Conservation (phyloP, 2,329 filamentous ascomycete genomes). For the Leptodontidium sp. region DNA sequence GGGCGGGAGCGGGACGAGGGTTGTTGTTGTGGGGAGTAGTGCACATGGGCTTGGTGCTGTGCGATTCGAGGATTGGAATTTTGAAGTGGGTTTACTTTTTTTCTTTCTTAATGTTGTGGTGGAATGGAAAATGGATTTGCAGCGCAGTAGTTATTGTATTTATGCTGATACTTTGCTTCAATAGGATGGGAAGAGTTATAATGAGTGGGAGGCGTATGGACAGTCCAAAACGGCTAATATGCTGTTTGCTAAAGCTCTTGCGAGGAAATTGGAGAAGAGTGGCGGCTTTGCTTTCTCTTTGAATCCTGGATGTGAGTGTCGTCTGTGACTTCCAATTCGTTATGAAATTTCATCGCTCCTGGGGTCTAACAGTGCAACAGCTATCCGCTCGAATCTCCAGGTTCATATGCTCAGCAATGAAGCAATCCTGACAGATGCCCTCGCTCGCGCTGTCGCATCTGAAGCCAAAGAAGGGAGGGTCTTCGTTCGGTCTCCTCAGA, state of each 20-base stretch:
- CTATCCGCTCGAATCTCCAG: slow-evolving; percentile 28
- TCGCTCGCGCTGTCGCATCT: slow-evolving; percentile 8
- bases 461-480: slow-evolving; percentile 23
- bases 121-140: neutral
- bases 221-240: slow-evolving; percentile 50
- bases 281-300: slow-evolving; percentile 45
- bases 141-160: neutral
- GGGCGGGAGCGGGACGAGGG: slow-evolving; percentile 18
- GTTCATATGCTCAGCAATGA: slow-evolving; percentile 21
- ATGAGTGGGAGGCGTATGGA: slow-evolving; percentile 48
- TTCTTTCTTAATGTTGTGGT: neutral
- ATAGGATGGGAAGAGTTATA: slow-evolving; percentile 43
- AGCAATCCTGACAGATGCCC: slow-evolving; percentile 12
- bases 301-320: slow-evolving; percentile 43
- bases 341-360: too few species aligned
- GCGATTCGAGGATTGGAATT: slow-evolving; percentile 49
- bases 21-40: slow-evolving; percentile 51
- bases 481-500: slow-evolving; percentile 15
- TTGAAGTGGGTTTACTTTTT: slow-evolving; percentile 43
- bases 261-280: slow-evolving; percentile 38
- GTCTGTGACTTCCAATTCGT: neutral
- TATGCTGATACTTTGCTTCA: slow-evolving; percentile 1
- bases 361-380: slow-evolving; percentile 7
- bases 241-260: slow-evolving; percentile 46
- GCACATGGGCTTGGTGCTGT: slow-evolving; percentile 48